Conservation (phyloP, 768 basidiomycete genomes). For the Tremella fuciformis region DNA sequence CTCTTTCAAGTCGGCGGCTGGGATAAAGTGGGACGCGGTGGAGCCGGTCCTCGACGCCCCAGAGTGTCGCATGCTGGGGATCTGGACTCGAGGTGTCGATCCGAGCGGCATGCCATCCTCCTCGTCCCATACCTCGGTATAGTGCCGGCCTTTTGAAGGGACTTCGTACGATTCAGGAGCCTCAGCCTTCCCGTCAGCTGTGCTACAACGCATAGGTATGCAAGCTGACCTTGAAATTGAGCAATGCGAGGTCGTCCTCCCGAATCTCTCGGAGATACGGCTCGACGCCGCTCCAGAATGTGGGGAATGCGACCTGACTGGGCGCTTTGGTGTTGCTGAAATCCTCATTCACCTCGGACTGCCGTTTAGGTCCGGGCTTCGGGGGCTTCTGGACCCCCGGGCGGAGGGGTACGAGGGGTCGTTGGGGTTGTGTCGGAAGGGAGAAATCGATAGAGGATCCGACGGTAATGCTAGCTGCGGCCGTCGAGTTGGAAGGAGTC, state of each 20-base stretch:
- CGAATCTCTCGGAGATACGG: conserved; percentile 83
- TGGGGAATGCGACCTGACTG: conserved; percentile 55
- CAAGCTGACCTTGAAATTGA: conserved; percentile 70
- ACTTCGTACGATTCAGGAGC: conserved; percentile 82
- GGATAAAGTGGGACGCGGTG: conserved; percentile 30
- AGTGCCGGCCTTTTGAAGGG: conserved; percentile 83
- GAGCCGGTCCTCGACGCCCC: neutral
- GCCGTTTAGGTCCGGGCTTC: conserved; percentile 52
- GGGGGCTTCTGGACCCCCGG: conserved; percentile 49
- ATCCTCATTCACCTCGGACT: conserved; percentile 79
- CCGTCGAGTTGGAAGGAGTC: conserved; percentile 25
- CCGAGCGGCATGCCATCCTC: conserved; percentile 59
- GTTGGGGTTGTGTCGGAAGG: conserved; percentile 29
- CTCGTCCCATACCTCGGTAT: conserved; percentile 89
- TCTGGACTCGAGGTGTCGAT: conserved; percentile 35
- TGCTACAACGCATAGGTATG: neutral
- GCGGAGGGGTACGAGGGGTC: conserved; percentile 41
- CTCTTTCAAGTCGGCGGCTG: conserved; percentile 66
- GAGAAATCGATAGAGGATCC: conserved; percentile 40
- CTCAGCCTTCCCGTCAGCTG: conserved; percentile 56
- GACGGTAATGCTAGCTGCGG: conserved; percentile 6
- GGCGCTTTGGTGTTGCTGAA: conserved; percentile 81
- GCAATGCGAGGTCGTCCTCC: conserved; percentile 93
- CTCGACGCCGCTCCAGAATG: conserved; percentile 85
- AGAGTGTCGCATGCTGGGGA: conserved; percentile 34